Conservation (phyloP, 352 stramenopile genomes). For the Aphanomyces stellatus region DNA sequence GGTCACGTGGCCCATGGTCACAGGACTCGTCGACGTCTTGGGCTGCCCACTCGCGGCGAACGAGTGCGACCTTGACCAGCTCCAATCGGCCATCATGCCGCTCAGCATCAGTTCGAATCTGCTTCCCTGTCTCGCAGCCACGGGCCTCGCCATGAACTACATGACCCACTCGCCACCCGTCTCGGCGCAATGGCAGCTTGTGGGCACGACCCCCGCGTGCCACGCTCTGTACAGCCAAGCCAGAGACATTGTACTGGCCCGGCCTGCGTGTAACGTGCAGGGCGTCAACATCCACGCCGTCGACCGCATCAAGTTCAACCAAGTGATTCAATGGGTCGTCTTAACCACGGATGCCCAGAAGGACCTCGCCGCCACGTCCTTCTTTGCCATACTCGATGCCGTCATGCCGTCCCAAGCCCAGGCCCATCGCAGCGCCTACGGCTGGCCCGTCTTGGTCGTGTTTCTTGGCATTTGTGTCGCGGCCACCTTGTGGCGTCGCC, state of each 20-base stretch:
- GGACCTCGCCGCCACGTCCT: no score
- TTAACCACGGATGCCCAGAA: not conserved
- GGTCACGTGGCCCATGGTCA: constrained; percentile 10
- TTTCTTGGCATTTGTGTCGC: no score
- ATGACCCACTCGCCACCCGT: constrained; percentile 10
- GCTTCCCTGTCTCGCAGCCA: constrained; percentile 13
- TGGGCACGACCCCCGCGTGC: not conserved
- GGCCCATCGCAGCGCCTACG: no score
- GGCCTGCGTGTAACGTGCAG: constrained; percentile 1
- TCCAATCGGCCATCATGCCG: not conserved
- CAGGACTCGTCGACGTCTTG: not conserved
- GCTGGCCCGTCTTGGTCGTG: no score
- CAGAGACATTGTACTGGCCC: not conserved
- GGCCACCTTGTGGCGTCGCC: no score
- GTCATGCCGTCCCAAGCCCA: no score
- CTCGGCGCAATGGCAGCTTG: not conserved
- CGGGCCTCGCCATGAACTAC: constrained; percentile 2
- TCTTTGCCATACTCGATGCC: no score
- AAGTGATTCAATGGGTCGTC: not conserved
- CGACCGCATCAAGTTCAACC: not conserved
- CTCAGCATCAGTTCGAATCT: constrained; percentile 5
- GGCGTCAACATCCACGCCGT: constrained; percentile 8
- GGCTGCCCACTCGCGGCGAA: not conserved
- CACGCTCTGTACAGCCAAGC: constrained; percentile 6
- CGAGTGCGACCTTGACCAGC: not conserved